Base-by-base conservation (phyloP, 2,329 filamentous ascomycete genomes). In the Huntiella omanensis region DNA sequence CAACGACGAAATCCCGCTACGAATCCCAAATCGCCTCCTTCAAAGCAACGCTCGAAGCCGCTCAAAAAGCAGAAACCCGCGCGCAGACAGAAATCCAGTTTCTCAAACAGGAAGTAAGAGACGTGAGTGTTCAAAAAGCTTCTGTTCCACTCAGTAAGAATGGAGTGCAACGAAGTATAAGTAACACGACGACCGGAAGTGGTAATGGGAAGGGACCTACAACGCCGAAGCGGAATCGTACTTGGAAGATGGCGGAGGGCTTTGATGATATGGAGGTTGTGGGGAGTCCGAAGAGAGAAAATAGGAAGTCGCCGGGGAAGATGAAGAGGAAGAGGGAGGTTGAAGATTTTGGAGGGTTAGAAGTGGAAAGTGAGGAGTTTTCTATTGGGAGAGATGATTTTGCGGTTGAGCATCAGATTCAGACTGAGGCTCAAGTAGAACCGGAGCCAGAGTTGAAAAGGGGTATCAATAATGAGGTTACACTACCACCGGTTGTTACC, bases 201-300 rank as follows among this genome's bases (percentile, higher is more conserved):
- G 48, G 43, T 12, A 55, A 53, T 3, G 54, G 54, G 3, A 62
- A 57, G 45, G 61, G 63, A 0, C 56, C 62, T 0, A 68, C 65
- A 1, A 83, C 80, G 0, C 77, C 78, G 2, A 78, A 74, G 57
- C 56, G 62, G 1, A 60, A 67, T 22, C 75, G 70, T 57, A 60
- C 64, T 1, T 72, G 72, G 60, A 66, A 70, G 1, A 64, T 81
- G 43, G 71, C 80, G 1, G 83, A 91, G 59, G 83, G 83, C 0
- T 91, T 91, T 54, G 81, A 87, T 50, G 75, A 83, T 50, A 64
- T 74, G 52, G 72, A 76, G 51, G 64, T 74, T 46, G 63, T 66
- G 5, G 57, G 59, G 4, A 76, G 72, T 47, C 73, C 72, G 28
- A 37, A 15, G 16, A 7, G 37, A 22, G 11, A 40, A 11, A 16